A percentile compares a stretch with the other conserved stretches of the same genome.
These are phyloP conservation scores for Colletotrichum tropicicola DNA, from an alignment of 2,329 filamentous ascomycete genomes.

Conservation along the genomic window DNA sequence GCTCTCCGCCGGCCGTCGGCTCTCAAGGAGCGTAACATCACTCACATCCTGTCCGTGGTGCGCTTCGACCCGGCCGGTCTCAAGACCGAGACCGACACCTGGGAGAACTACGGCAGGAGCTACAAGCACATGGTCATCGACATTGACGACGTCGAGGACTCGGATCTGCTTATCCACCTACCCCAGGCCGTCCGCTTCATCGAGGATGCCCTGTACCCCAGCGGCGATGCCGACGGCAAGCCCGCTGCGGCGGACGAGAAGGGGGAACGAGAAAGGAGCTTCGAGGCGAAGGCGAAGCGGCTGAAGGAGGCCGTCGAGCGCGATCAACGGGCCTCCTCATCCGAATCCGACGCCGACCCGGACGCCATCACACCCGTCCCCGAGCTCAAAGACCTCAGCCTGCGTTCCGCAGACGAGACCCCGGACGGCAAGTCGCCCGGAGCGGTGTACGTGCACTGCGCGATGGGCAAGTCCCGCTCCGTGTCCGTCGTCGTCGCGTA, in stretches of 20 bases:
- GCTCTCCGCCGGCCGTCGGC: slow-evolving; percentile 76
- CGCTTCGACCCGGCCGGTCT: slow-evolving; percentile 58
- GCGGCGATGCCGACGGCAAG: neutral
- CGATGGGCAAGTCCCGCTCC: slow-evolving; percentile 95
- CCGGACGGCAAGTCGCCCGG: slow-evolving; percentile 36
- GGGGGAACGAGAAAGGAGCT: neutral
- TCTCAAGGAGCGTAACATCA: slow-evolving; percentile 79
- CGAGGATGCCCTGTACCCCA: slow-evolving; percentile 69
- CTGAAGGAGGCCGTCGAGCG: slow-evolving; percentile 12
- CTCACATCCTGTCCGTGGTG: slow-evolving; percentile 88
- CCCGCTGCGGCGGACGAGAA: neutral
- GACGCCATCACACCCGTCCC: slow-evolving; percentile 21
- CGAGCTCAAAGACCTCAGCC: slow-evolving; percentile 15
- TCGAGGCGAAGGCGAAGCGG: slow-evolving; percentile 17
- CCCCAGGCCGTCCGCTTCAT: slow-evolving; percentile 85
- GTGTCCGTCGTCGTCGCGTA: slow-evolving; percentile 87
- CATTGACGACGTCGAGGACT: slow-evolving; percentile 90
- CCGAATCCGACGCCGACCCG: neutral
- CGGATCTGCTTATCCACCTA: slow-evolving; percentile 85
- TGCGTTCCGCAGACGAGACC: slow-evolving; percentile 22
- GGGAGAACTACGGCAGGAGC: slow-evolving; percentile 59
- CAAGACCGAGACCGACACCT: slow-evolving; percentile 61
- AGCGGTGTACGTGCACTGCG: slow-evolving; percentile 74
- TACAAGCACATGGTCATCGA: slow-evolving; percentile 82
- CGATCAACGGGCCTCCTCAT: neutral